phyloP scores from a whole-genome alignment of 164 flowering plant species.

The Magnolia sinica region DNA sequence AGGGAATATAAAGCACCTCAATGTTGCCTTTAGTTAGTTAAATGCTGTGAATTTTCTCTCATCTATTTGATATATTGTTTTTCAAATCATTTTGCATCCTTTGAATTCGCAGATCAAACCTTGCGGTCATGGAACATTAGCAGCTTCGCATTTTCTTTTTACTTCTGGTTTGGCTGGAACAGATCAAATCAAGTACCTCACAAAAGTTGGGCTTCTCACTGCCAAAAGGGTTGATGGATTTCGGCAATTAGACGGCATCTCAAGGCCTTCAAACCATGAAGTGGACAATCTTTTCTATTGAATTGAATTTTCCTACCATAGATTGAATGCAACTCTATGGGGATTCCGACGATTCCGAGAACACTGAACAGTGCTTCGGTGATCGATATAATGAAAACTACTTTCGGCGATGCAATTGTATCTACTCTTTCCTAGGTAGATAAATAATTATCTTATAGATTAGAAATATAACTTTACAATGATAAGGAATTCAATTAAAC shows the following conservation, averaged over 20 bases:
- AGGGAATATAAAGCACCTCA: too few species aligned
- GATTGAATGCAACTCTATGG: slow-evolving; percentile 34
- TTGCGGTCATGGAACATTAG: slow-evolving; percentile 36
- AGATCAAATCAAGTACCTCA: slow-evolving; percentile 52
- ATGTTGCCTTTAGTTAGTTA: too few species aligned
- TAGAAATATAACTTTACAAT: too few species aligned
- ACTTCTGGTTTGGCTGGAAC: slow-evolving; percentile 38
- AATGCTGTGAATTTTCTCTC: too few species aligned
- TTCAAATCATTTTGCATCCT: too few species aligned
- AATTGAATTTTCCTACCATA: slow-evolving; percentile 61
- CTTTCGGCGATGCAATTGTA: slow-evolving; percentile 47
- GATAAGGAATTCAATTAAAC: too few species aligned
- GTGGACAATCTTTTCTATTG: slow-evolving; percentile 32
- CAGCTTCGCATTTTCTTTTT: slow-evolving; percentile 41
- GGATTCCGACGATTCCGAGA: slow-evolving; percentile 35
- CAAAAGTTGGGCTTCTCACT: too few species aligned
- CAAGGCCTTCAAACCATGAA: slow-evolving; percentile 23
- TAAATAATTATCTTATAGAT: too few species aligned
- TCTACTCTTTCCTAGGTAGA: too few species aligned
- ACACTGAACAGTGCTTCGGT: slow-evolving; percentile 54
- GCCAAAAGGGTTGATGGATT: slow-evolving; percentile 38
- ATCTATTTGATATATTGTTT: too few species aligned
- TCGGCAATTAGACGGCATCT: slow-evolving; percentile 7
- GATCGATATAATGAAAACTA: slow-evolving; percentile 41
- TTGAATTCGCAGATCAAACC: slow-evolving; percentile 18